Conservation (phyloP, 2,329 filamentous ascomycete species). For the Tolypocladium sp. region DNA sequence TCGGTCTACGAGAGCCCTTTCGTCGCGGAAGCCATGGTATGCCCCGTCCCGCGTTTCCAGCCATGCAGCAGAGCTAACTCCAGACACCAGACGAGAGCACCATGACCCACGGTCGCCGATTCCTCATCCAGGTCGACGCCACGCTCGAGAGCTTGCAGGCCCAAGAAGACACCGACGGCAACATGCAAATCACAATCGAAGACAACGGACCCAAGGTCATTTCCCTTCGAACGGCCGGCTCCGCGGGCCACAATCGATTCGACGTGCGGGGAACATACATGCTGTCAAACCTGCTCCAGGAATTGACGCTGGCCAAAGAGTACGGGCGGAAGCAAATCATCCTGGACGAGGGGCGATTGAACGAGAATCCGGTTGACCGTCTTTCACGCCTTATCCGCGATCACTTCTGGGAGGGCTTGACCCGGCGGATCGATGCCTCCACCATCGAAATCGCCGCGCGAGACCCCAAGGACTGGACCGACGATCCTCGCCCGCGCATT, state of each 20-base stretch:
- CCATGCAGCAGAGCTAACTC: background rate
- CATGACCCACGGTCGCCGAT: conserved; percentile 58
- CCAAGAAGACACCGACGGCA: conserved; percentile 87
- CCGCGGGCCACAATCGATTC: conserved; percentile 77
- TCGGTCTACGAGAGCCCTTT: conserved; percentile 44
- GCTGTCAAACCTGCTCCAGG: conserved; percentile 92
- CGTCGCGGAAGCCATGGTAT: conserved; percentile 51
- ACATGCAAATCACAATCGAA: conserved; percentile 97
- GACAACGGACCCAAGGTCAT: conserved; percentile 89
- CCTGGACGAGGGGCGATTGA: conserved; percentile 81
- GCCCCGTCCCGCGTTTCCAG: conserved; percentile 6
- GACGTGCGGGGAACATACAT: conserved; percentile 95
- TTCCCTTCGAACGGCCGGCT: conserved; percentile 74
- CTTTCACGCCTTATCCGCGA: conserved; percentile 79
- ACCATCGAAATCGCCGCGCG: conserved; percentile 77
- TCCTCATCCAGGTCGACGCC: conserved; percentile 77
- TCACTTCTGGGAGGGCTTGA: conserved; percentile 89
- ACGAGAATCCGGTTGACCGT: conserved; percentile 89
- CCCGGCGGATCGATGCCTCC: conserved; percentile 79
- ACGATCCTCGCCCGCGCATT: conserved; percentile 79
- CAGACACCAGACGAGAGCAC: conserved; percentile 58
- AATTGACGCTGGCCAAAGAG: conserved; percentile 85
- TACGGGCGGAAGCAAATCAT: conserved; percentile 84
- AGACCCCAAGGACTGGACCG: conserved; percentile 94
- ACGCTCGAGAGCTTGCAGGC: conserved; percentile 71